Evolutionary conservation across 2,329 filamentous ascomycete genomes (phyloP).

Genomic region (Fusarium napiforme): DNA sequence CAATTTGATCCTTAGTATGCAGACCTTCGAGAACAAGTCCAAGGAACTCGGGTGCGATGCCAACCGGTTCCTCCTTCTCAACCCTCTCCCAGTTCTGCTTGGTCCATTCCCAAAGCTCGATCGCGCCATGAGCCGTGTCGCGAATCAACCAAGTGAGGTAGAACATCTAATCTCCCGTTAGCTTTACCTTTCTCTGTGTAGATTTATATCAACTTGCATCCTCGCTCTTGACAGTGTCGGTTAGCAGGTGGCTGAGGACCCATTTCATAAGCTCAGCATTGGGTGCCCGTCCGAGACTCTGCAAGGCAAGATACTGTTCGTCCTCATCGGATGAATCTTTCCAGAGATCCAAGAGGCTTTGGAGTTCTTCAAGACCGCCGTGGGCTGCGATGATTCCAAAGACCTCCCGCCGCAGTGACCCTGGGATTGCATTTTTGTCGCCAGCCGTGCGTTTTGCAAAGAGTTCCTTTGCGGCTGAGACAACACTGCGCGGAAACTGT

Average conservation of each 20-base stretch:
- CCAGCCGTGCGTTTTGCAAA: not conserved
- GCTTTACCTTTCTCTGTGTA: not conserved
- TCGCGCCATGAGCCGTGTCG: fast-evolving
- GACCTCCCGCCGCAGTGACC: fast-evolving
- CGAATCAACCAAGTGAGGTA: not conserved
- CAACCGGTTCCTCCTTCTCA: fast-evolving
- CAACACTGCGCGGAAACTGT: fast-evolving
- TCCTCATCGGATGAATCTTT: fast-evolving
- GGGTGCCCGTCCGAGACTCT: not conserved
- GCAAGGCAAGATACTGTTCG: not conserved
- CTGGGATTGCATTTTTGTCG: not conserved
- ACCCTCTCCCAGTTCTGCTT: not conserved
- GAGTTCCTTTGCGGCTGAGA: not conserved
- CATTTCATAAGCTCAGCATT: not conserved
- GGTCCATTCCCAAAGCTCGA: not conserved
- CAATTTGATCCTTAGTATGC: not conserved
- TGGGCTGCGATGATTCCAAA: not conserved
- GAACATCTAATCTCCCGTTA: not conserved
- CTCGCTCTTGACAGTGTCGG: not conserved
- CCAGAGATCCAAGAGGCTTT: not conserved
- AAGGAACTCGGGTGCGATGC: not conserved
- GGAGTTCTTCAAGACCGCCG: not conserved
- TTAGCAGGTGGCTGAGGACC: not conserved
- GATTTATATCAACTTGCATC: fast-evolving
- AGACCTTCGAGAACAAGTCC: fast-evolving